These are phyloP conservation scores for Gleditsia sinensis DNA, from an alignment of 306 rosid species.

Conservation along the genomic window DNA sequence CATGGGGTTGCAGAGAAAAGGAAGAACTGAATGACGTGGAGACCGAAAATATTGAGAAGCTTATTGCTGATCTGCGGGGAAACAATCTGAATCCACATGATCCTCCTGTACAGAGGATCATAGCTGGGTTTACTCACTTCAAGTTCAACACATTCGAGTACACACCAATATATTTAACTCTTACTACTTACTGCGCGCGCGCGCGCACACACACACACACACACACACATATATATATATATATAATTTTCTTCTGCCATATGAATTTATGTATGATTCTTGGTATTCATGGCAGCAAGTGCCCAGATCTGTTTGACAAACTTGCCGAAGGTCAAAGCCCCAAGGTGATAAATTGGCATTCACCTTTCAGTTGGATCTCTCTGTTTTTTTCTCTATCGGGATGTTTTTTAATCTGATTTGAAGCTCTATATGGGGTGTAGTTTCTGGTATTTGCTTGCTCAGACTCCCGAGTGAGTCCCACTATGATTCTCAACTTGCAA, in stretches of 20 bases:
- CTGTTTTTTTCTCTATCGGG: too few relatives aligned
- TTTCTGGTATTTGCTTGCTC: conserved; percentile 75
- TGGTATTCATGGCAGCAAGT: conserved; percentile 40
- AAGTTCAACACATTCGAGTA: conserved; percentile 52
- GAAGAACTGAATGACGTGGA: conserved; percentile 41
- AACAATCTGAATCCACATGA: not conserved
- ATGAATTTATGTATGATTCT: not conserved
- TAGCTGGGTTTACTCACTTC: conserved; percentile 49
- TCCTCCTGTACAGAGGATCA: conserved; percentile 36
- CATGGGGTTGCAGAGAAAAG: conserved; percentile 53
- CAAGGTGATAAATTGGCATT: conserved; percentile 39
- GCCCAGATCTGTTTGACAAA: not conserved
- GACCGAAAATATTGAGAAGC: conserved; percentile 44
- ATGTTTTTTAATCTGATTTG: too few relatives aligned
- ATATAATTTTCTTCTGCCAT: not conserved
- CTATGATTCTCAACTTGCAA: conserved; percentile 52
- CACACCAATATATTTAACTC: not conserved
- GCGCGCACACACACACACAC: too few relatives aligned
- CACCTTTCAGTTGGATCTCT: not conserved
- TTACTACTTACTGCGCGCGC: too few relatives aligned
- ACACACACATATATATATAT: too few relatives aligned
- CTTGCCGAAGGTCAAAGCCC: conserved; percentile 60
- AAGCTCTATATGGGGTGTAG: conserved; percentile 28
- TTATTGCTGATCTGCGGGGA: conserved; percentile 37
- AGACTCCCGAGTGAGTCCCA: conserved; percentile 77